Conservation (phyloP, 805 yeast genomes). For the Hanseniaspora jakobsenii region DNA sequence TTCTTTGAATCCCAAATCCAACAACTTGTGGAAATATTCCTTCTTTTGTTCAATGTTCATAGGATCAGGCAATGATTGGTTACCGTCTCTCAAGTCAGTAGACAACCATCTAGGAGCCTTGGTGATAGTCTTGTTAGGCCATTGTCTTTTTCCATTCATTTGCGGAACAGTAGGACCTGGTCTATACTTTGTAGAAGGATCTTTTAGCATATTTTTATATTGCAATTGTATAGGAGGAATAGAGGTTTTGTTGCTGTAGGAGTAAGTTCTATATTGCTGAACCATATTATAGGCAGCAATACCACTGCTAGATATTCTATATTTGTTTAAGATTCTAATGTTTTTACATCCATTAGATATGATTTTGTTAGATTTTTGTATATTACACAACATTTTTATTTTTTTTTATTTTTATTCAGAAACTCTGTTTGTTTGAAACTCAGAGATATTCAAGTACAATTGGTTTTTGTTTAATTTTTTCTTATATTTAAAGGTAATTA, state of each 20-base stretch:
- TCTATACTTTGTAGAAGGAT: conserved; percentile 53
- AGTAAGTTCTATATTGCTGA: conserved; percentile 11
- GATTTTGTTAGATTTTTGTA: background rate
- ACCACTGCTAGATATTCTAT: conserved; percentile 11
- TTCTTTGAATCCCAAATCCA: conserved; percentile 67
- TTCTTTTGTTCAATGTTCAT: conserved; percentile 66
- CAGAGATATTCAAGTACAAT: too few relatives aligned
- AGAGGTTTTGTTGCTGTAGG: too few relatives aligned
- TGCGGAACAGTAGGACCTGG: conserved; percentile 44
- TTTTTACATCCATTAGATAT: background rate
- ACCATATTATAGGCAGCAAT: background rate
- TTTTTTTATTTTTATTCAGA: background rate
- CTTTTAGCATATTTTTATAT: conserved; percentile 48
- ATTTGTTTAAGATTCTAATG: background rate
- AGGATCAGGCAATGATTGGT: conserved; percentile 72
- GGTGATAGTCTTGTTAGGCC: conserved; percentile 57
- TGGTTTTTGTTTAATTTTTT: too few relatives aligned
- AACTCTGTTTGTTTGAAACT: too few relatives aligned
- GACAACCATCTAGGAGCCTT: conserved; percentile 74
- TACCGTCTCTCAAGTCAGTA: conserved; percentile 71
- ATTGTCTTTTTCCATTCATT: conserved; percentile 41
- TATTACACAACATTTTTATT: background rate
- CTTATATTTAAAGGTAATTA: too few relatives aligned
- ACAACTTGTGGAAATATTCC: conserved; percentile 57
- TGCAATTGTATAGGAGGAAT: conserved; percentile 28